Evolutionary conservation across 2,329 filamentous ascomycete genomes (phyloP).

Genomic region (Beauveria brongniartii): DNA sequence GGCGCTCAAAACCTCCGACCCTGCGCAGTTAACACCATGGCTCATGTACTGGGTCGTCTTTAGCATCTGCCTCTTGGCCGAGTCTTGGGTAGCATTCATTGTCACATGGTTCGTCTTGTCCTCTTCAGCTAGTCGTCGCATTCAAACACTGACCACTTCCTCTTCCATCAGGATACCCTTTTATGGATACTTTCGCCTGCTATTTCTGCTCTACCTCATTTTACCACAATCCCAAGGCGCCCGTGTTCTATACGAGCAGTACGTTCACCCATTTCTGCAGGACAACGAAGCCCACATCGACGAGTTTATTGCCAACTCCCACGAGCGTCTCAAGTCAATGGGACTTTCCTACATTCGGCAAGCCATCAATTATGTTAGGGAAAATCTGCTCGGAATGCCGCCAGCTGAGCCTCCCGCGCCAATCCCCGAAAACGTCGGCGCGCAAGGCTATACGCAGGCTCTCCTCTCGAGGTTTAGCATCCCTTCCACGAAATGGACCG

Average conservation of each 20-base stretch:
- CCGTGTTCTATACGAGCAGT: constrained; percentile 71
- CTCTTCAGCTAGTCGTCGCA: background rate
- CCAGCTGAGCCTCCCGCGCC: constrained; percentile 36
- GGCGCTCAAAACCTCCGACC: constrained; percentile 86
- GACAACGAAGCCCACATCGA: constrained; percentile 87
- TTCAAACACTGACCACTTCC: background rate
- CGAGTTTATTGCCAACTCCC: constrained; percentile 72
- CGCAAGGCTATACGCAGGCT: constrained; percentile 64
- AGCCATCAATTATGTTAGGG: constrained; percentile 62
- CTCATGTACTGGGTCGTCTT: constrained; percentile 98
- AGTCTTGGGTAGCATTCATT: constrained; percentile 83
- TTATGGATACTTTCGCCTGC: constrained; percentile 83
- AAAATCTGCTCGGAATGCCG: constrained; percentile 70
- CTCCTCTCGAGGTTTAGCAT: constrained; percentile 82
- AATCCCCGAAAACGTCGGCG: constrained; percentile 32
- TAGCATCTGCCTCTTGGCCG: constrained; percentile 69
- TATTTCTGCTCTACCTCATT: constrained; percentile 87
- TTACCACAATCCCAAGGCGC: constrained; percentile 97
- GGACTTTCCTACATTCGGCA: constrained; percentile 70
- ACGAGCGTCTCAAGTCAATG: constrained; percentile 68
- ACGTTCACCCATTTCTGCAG: constrained; percentile 80
- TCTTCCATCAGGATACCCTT: constrained; percentile 63
- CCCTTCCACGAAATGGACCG: constrained; percentile 56
- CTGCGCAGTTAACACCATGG: constrained; percentile 88
- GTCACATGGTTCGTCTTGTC: constrained; percentile 57